Conservation (phyloP, 1,139 yeast genomes). For the Yamadazyma songkhlaensis region DNA sequence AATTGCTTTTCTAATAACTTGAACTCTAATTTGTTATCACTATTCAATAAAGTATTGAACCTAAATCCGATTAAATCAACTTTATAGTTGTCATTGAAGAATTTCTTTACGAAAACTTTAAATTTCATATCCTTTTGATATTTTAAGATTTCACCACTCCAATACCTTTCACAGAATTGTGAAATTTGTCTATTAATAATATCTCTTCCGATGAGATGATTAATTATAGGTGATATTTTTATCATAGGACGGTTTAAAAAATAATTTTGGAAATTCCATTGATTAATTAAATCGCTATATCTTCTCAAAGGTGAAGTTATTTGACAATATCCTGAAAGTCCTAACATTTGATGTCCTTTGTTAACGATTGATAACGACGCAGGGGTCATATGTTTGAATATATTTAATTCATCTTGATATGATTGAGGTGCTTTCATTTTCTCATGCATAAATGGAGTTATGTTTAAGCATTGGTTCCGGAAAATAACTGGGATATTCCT, state of each 20-base stretch:
- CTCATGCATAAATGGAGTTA: conserved; percentile 18
- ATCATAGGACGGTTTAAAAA: conserved; percentile 6
- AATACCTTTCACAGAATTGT: conserved; percentile 28
- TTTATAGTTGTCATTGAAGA: conserved; percentile 18
- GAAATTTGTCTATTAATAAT: conserved; percentile 25
- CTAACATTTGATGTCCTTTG: conserved; percentile 60
- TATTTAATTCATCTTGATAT: conserved; percentile 16
- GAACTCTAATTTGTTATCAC: conserved; percentile 5
- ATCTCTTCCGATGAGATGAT: conserved; percentile 32
- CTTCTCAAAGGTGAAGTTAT: conserved; percentile 90
- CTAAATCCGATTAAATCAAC: conserved; percentile 23
- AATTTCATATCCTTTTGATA: conserved; percentile 18
- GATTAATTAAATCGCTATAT: conserved; percentile 78
- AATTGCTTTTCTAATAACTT: conserved; percentile 10
- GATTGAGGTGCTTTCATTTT: conserved; percentile 25
- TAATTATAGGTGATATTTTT: conserved; percentile 17
- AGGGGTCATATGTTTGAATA: conserved; percentile 26
- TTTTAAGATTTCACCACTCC: conserved; percentile 37
- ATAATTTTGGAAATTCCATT: conserved; percentile 46
- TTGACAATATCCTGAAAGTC: conserved; percentile 62
- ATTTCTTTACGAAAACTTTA: conserved; percentile 20
- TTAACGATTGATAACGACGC: conserved; percentile 33
- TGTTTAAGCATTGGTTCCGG: conserved; percentile 34
- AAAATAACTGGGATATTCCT: conserved; percentile 58
- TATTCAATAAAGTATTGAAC: conserved; percentile 23